Base-by-base conservation (phyloP, 352 stramenopile species). In the Phytophthora brassicae region DNA sequence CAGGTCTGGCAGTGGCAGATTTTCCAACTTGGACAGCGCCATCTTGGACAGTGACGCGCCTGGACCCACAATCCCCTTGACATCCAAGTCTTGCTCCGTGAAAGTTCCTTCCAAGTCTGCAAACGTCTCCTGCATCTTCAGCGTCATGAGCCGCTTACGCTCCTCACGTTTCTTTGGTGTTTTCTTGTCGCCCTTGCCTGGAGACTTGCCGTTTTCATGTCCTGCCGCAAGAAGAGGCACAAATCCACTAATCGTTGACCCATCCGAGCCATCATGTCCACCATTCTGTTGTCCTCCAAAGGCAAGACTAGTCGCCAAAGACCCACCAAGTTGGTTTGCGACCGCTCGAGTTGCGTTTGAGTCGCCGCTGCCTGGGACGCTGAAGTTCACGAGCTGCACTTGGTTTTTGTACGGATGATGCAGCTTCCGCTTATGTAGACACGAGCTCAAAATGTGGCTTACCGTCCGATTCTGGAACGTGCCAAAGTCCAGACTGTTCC, bases 361-460 rank as follows among this genome's bases (percentile, higher is more conserved):
- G 6, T 68, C 62, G 12, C 48, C 48, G 29, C 60, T 68, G 16
- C 75, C 63, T 5, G 82, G 70, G 4, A 92, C 72, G n/a, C 79
- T 88, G 53, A 93, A 92, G 57, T 93, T 93, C 53, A 93, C 78
- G 2, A 93, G 68, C 51, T 90, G 87, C 26, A 93, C 79, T 36
- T 88, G 82, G 47, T 93, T 86, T 71, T 93, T 93, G 77, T 93
- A 93, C 11, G 84, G 84, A 55, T 90, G 79, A 43, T 90, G 77
- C 14, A 93, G 56, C 63, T 93, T 93, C 45, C 84, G 74, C 70
- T 91, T 91, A 71, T 93, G 80, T 55, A 91, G 59, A 52, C 84
- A 93, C 4, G 84, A 91, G 56, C 82, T 90, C 35, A 93, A 54
- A 54, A 93, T 93, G 53, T 90, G 84, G 62, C 83, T 93, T 43